Conservation (phyloP, 129 eudicot species). For the Helichrysum umbraculigerum region DNA sequence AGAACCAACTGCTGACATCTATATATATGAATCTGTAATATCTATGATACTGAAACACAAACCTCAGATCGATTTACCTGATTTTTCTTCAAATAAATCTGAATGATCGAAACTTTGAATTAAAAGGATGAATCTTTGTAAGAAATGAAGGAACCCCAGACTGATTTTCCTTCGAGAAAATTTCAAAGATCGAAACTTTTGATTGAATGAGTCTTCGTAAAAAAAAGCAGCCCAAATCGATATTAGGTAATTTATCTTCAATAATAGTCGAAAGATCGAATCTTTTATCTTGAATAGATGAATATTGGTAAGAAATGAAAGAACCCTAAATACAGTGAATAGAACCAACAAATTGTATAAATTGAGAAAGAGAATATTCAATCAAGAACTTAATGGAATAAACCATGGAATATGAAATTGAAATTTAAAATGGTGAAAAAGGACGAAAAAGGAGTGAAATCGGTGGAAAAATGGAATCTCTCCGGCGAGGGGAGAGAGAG, state of each 20-base stretch:
- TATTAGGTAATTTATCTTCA: conserved; percentile 2
- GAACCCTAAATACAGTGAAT: conserved; percentile 15
- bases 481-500: conserved; percentile 28
- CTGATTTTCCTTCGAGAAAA: background rate
- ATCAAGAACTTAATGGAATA: conserved; percentile 23
- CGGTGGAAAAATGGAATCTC: conserved; percentile 31
- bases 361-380: conserved; percentile 30
- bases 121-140: background rate
- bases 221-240: background rate
- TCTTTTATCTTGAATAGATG: conserved; percentile 8
- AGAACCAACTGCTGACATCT: conserved; percentile 56
- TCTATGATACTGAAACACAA: background rate
- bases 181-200: background rate
- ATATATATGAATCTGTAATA: conserved; percentile 1
- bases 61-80: conserved; percentile 5
- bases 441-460: conserved; percentile 9
- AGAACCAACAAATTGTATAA: conserved; percentile 19
- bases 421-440: conserved; percentile 13
- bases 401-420: conserved; percentile 11
- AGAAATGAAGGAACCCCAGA: conserved; percentile 12
- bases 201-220: background rate
- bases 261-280: background rate
- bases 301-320: background rate
- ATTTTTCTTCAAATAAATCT: background rate
- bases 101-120: conserved; percentile 6